Conservation (phyloP, 1,284 basidiomycete genomes). For the Pseudozyma flocculosa region DNA sequence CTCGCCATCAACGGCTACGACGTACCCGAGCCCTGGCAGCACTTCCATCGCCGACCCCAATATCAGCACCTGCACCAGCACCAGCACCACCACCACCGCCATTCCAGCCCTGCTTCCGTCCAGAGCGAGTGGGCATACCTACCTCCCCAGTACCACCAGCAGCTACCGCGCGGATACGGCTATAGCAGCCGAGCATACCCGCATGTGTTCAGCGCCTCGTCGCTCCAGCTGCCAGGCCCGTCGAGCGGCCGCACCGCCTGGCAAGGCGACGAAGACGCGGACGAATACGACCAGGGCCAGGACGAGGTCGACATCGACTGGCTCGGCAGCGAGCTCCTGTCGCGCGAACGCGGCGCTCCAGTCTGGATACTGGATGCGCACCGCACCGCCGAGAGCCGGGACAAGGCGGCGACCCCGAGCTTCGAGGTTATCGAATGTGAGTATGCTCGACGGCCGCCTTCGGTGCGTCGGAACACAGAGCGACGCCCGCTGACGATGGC, state of each 20-base stretch:
- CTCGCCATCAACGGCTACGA: conserved; percentile 33
- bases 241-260: conserved; percentile 1
- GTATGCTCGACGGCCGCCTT: conserved; percentile 8
- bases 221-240: too few species aligned
- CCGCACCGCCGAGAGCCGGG: too few species aligned
- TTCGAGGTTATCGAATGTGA: conserved; percentile 16
- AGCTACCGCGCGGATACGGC: conserved; percentile 1
- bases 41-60: too few species aligned
- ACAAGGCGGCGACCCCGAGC: neutral
- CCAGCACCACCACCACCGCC: conserved; percentile 6
- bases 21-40: conserved; percentile 16
- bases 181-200: too few species aligned
- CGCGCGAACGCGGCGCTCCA: conserved; percentile 17
- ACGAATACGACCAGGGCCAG: neutral
- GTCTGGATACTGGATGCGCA: conserved; percentile 37
- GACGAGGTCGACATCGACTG: conserved; percentile 44
- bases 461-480: neutral
- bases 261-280: too few species aligned
- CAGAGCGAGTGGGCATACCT: too few species aligned
- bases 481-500: too few species aligned
- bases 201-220: too few species aligned
- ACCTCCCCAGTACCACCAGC: neutral
- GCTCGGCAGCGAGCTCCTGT: conserved; percentile 38
- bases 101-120: neutral
- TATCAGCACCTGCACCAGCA: too few species aligned